Conservation (phyloP, 2,329 filamentous ascomycete species). For the Diaporthe citri region DNA sequence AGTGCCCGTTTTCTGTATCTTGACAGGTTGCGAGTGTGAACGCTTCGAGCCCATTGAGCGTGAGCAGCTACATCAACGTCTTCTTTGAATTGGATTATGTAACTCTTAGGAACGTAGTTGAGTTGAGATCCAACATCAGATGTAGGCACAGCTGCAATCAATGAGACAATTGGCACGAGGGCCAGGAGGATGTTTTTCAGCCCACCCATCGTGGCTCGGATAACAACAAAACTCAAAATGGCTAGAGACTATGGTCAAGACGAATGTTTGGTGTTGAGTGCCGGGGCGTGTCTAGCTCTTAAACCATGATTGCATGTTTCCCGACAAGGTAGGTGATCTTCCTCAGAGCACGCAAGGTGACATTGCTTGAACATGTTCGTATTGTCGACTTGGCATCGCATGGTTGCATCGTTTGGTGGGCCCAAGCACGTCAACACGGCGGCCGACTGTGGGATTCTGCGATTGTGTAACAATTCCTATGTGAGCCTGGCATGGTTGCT, state of each 20-base stretch:
- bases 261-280: neutral
- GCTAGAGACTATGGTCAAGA: neutral
- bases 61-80: constrained; percentile 10
- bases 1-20: neutral
- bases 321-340: neutral
- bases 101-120: neutral
- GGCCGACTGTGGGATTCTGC: neutral
- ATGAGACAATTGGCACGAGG: neutral
- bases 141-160: neutral
- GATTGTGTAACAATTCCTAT: neutral
- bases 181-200: neutral
- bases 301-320: neutral
- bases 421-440: constrained; percentile 3
- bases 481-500: neutral
- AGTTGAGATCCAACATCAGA: neutral
- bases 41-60: neutral
- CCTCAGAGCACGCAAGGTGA: neutral
- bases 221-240: neutral
- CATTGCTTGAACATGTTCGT: constrained; percentile 18
- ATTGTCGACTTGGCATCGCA: constrained; percentile 8
- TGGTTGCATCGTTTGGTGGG: constrained; percentile 5
- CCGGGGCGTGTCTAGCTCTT: neutral
- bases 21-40: neutral
- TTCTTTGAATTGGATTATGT: constrained; percentile 8
- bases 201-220: neutral